These are phyloP conservation scores for Scytalidium sp. DNA, from an alignment of 2,329 filamentous ascomycete species.

Conservation along the genomic window DNA sequence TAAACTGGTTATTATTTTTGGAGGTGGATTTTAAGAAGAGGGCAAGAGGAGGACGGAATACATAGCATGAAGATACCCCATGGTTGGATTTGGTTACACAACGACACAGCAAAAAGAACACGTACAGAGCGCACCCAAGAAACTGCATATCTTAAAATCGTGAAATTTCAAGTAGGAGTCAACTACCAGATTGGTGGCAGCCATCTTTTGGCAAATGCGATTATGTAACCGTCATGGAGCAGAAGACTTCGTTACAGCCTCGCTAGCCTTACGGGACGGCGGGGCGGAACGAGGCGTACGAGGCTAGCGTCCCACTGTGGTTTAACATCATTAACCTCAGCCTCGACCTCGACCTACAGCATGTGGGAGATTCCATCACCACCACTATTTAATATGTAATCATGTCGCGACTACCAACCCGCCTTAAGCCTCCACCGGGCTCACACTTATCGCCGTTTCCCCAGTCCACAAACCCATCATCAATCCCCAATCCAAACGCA, in stretches of 20 bases:
- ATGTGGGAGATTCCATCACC: neutral
- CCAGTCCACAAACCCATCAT: conserved; percentile 11
- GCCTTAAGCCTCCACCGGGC: conserved; percentile 14
- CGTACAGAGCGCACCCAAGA: neutral
- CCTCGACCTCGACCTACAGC: neutral
- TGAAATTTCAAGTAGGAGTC: too few species aligned
- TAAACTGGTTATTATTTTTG: neutral
- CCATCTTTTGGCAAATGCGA: too few species aligned
- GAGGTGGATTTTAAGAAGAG: neutral
- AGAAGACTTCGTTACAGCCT: too few species aligned
- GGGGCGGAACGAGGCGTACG: neutral
- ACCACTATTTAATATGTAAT: neutral
- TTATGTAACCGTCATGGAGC: too few species aligned
- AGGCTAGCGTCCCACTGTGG: neutral
- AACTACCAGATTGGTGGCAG: too few species aligned
- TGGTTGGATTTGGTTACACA: neutral
- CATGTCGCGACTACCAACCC: conserved; percentile 18
- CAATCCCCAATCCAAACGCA: conserved; percentile 12
- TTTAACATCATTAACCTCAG: neutral
- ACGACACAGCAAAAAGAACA: neutral
- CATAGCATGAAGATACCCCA: neutral
- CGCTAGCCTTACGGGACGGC: neutral
- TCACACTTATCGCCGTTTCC: conserved; percentile 12
- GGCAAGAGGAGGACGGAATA: neutral
- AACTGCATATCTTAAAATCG: neutral